A percentile compares a stretch with the other conserved stretches of the same genome.
Evolutionary conservation across 1,139 yeast species (phyloP).

Genomic region (Yamadazyma sp.): DNA sequence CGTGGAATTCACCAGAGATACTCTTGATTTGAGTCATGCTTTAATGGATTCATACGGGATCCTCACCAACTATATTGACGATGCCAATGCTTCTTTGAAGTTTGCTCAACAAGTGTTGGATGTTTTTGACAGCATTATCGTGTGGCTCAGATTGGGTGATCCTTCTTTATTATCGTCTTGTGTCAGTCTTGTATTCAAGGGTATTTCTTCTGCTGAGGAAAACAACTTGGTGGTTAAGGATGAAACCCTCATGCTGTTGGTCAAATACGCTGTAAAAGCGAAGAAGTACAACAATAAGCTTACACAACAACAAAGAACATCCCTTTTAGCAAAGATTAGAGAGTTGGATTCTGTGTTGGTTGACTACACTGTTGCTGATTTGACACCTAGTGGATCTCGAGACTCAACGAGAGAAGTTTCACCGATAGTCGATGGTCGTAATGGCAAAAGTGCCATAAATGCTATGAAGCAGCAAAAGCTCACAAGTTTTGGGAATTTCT

Average conservation of each 20-base stretch:
- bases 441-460: not conserved
- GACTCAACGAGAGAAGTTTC: constrained; percentile 1
- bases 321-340: constrained; percentile 57
- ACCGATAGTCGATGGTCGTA: constrained; percentile 9
- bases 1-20: constrained; percentile 83
- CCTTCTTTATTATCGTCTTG: constrained; percentile 71
- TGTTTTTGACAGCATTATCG: constrained; percentile 62
- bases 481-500: constrained; percentile 44
- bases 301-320: constrained; percentile 56
- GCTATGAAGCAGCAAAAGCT: constrained; percentile 45
- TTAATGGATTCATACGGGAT: constrained; percentile 65
- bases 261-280: constrained; percentile 64
- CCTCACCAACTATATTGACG: constrained; percentile 36
- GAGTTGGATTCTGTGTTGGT: constrained; percentile 54
- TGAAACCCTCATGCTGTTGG: constrained; percentile 50
- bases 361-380: constrained; percentile 48
- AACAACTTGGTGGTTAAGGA: constrained; percentile 48
- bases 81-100: constrained; percentile 16
- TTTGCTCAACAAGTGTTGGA: constrained; percentile 39
- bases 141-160: constrained; percentile 84
- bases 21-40: constrained; percentile 72
- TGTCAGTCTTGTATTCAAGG: constrained; percentile 65
- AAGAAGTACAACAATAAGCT: constrained; percentile 66
- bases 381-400: constrained; percentile 25
- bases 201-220: constrained; percentile 62